Conservation (phyloP, 768 basidiomycete genomes). For the Suillus alpinus region DNA sequence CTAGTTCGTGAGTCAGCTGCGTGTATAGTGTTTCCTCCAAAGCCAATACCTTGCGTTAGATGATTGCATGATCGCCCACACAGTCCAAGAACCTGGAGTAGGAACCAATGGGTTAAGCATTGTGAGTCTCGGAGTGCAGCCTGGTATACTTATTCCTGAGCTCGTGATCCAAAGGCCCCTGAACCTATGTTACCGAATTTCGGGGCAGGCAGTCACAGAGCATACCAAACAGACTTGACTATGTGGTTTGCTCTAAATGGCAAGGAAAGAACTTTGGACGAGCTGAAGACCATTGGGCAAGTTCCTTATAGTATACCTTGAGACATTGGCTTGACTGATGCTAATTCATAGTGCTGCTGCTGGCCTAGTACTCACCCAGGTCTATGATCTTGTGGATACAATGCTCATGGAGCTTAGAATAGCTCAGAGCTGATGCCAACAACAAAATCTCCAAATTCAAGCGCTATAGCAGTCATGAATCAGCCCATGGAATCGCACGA, state of each 20-base stretch:
- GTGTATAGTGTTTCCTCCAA: neutral
- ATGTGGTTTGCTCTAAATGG: conserved; percentile 44
- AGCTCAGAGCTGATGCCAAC: neutral
- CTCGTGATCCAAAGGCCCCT: conserved; percentile 31
- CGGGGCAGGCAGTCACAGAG: conserved; percentile 38
- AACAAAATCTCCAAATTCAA: too few species aligned
- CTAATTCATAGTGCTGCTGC: conserved; percentile 10
- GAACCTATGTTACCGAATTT: conserved; percentile 48
- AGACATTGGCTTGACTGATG: neutral
- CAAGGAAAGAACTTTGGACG: conserved; percentile 41
- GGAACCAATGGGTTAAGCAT: neutral
- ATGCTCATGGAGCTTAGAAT: conserved; percentile 23
- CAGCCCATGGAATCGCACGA: too few species aligned
- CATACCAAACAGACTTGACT: conserved; percentile 44
- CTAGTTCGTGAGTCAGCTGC: conserved; percentile 31
- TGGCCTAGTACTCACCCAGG: conserved; percentile 21
- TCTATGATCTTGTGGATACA: conserved; percentile 26
- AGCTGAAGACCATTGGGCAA: conserved; percentile 17
- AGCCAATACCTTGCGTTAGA: conserved; percentile 10
- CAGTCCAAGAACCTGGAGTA: conserved; percentile 6
- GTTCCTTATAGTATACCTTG: neutral
- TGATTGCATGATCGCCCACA: conserved; percentile 17
- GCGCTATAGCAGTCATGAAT: too few species aligned
- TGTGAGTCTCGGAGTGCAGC: neutral
- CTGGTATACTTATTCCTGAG: neutral